These are phyloP conservation scores for Teunomyces stri DNA, from an alignment of 805 yeast genomes.

Conservation along the genomic window DNA sequence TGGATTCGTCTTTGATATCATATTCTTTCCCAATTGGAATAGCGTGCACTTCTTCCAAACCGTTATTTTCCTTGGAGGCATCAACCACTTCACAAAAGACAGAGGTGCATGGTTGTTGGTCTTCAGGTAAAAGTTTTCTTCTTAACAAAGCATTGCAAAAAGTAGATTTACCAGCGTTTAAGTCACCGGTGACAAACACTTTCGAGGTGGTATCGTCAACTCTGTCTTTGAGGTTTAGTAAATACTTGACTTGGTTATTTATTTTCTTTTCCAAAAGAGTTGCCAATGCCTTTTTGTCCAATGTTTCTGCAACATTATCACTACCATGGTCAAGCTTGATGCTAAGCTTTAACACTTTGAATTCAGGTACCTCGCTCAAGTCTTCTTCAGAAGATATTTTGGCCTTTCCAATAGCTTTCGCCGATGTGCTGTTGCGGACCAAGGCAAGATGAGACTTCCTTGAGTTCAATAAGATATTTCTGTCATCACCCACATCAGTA, in stretches of 20 bases:
- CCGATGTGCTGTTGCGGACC: slow-evolving; percentile 35
- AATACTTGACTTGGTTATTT: slow-evolving; percentile 61
- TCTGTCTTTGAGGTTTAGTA: slow-evolving; percentile 70
- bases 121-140: slow-evolving; percentile 82
- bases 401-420: slow-evolving; percentile 17
- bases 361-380: slow-evolving; percentile 31
- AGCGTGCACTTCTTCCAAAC: slow-evolving; percentile 91
- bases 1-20: slow-evolving; percentile 54
- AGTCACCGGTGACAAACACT: slow-evolving; percentile 94
- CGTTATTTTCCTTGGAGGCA: slow-evolving; percentile 63
- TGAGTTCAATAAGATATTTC: slow-evolving; percentile 43
- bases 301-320: slow-evolving; percentile 46
- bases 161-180: slow-evolving; percentile 94
- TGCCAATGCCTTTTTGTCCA: slow-evolving; percentile 70
- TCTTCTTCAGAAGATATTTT: slow-evolving; percentile 11
- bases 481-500: slow-evolving; percentile 34
- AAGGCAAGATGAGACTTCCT: slow-evolving; percentile 53
- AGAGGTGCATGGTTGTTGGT: slow-evolving; percentile 96
- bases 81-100: slow-evolving; percentile 95
- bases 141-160: slow-evolving; percentile 88
- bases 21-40: slow-evolving; percentile 58
- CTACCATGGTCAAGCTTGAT: slow-evolving; percentile 50
- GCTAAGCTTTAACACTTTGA: slow-evolving; percentile 62
- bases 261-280: slow-evolving; percentile 69
- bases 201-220: slow-evolving; percentile 90